phyloP scores from a whole-genome alignment of 2,329 filamentous ascomycete species.

The Fusarium secorum region DNA sequence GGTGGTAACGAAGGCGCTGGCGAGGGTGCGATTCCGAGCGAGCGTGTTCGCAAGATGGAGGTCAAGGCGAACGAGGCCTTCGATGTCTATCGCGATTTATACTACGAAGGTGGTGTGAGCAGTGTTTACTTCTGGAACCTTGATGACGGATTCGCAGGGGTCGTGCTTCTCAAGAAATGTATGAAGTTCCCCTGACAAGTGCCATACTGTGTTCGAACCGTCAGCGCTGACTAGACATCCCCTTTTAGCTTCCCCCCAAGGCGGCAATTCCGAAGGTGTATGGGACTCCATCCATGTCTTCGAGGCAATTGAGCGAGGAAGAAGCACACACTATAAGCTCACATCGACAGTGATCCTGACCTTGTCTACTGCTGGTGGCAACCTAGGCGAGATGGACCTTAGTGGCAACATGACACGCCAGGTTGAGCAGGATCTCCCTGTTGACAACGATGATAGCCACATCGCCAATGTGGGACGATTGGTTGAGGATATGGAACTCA shows the following conservation, averaged over 20 bases:
- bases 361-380: conserved; percentile 67
- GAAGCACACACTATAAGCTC: conserved; percentile 95
- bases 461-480: conserved; percentile 93
- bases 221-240: conserved; percentile 16
- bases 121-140: conserved; percentile 99
- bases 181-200: conserved; percentile 40
- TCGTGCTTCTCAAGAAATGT: conserved; percentile 96
- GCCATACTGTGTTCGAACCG: background rate
- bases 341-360: conserved; percentile 96
- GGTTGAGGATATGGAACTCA: conserved; percentile 99
- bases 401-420: conserved; percentile 98
- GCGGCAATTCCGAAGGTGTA: conserved; percentile 74
- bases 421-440: conserved; percentile 88
- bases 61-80: conserved; percentile 94
- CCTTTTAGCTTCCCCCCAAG: conserved; percentile 68
- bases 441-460: conserved; percentile 90
- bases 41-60: conserved; percentile 93
- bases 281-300: conserved; percentile 99
- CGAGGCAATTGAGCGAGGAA: conserved; percentile 90
- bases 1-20: conserved; percentile 67
- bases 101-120: conserved; percentile 95
- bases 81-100: conserved; percentile 95
- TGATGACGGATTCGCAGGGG: conserved; percentile 96
- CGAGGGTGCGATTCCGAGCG: conserved; percentile 87
- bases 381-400: conserved; percentile 86